phyloP scores from a whole-genome alignment of 2,329 filamentous ascomycete species.

The Talaromyces amestolkiae region DNA sequence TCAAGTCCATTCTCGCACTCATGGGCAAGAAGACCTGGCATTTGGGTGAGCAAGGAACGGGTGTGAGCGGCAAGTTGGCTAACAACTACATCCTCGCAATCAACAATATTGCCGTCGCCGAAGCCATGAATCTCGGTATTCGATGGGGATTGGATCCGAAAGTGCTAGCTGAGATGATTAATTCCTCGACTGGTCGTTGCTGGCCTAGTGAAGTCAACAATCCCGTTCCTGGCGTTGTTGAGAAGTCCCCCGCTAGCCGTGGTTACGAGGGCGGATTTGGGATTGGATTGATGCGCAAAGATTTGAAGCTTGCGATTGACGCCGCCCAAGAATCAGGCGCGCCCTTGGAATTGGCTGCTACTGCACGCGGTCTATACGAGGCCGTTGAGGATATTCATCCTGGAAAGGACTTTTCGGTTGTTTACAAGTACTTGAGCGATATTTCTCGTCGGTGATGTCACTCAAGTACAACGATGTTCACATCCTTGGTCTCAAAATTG shows the following conservation, averaged over 20 bases:
- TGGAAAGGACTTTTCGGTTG: constrained; percentile 76
- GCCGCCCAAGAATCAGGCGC: constrained; percentile 68
- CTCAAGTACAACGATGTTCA: background rate
- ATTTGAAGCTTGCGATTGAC: constrained; percentile 69
- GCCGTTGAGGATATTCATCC: constrained; percentile 61
- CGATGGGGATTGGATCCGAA: constrained; percentile 62
- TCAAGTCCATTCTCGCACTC: constrained; percentile 66
- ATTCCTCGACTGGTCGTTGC: constrained; percentile 88
- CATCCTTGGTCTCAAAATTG: background rate
- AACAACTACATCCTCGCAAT: constrained; percentile 97
- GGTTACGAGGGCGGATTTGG: constrained; percentile 79
- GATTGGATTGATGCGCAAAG: constrained; percentile 76
- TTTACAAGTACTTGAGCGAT: constrained; percentile 65
- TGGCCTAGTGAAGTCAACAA: constrained; percentile 98
- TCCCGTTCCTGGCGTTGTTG: constrained; percentile 80
- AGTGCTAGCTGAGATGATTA: constrained; percentile 80
- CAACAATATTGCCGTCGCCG: constrained; percentile 75
- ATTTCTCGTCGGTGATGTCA: constrained; percentile 27
- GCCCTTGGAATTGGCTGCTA: constrained; percentile 61
- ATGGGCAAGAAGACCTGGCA: constrained; percentile 89
- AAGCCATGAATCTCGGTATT: constrained; percentile 66
- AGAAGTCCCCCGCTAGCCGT: constrained; percentile 68
- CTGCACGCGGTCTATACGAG: constrained; percentile 66
- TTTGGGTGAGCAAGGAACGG: constrained; percentile 78
- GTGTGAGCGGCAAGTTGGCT: constrained; percentile 86